phyloP scores from a whole-genome alignment of 345 rosid genomes.

The Trapa incisa region DNA sequence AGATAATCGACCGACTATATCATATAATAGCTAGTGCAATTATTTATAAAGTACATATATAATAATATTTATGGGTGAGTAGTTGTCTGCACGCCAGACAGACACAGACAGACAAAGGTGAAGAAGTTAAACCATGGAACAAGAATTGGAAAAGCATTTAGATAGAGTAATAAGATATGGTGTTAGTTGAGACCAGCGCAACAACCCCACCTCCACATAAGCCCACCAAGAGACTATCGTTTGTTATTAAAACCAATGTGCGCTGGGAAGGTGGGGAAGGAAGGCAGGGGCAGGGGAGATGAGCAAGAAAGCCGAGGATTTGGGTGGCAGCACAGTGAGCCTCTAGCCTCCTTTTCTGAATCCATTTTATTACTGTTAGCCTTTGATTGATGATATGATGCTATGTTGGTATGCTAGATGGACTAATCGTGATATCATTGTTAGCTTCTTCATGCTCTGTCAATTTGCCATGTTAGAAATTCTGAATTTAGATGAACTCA shows the following conservation, averaged over 20 bases:
- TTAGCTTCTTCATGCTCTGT: background rate
- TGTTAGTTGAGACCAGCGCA: no score
- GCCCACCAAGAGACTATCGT: background rate
- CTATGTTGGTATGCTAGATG: background rate
- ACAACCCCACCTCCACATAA: no score
- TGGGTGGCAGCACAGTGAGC: constrained; percentile 16
- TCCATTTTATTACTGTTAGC: background rate
- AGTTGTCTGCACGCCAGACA: background rate
- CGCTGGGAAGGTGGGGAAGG: constrained; percentile 12
- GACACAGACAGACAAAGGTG: background rate
- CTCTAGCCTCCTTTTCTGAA: background rate
- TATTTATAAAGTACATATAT: background rate
- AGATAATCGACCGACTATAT: no score
- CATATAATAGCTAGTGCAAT: background rate
- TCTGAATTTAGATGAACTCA: background rate
- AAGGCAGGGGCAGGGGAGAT: constrained; percentile 8
- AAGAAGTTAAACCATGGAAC: background rate
- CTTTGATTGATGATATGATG: background rate
- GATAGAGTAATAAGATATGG: no score
- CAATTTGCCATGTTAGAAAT: background rate
- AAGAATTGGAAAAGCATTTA: no score
- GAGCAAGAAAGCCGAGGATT: constrained; percentile 16
- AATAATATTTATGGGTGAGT: background rate
- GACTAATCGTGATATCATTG: background rate
- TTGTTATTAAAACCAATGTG: constrained; percentile 8